Base-by-base conservation (phyloP, 176 grass and related monocot species). In the Alopecurus myosuroides region DNA sequence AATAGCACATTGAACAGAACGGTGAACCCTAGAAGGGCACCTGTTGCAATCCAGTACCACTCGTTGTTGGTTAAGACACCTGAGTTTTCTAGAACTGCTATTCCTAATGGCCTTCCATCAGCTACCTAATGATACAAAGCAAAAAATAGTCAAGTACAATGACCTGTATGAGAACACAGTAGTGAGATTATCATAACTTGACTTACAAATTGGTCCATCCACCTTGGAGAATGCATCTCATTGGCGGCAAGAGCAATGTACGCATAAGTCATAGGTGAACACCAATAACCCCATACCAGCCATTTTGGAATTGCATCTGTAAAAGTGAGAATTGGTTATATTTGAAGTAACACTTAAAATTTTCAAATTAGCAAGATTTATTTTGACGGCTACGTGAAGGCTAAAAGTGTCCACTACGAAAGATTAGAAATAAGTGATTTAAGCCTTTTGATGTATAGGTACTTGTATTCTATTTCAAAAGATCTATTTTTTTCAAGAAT, bases 241-340 rank as follows among this genome's bases (percentile, higher is more conserved):
- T 98, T 98, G 63, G 92, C 49, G 31, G 78, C 80, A 69, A 98
- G 69, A 77, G 89, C 91, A 86, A 88, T 95, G 75, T 93, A 98
- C 75, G 61, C 93, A 56, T 98, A 98, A n/a, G 88, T 92, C 49
- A 98, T 55, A 62, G 96, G 96, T 17, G 96, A 98, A 82, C 81
- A 85, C 91, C 93, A 98, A 65, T 89, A 98, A 68, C 81, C 93
- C 96, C 96, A 98, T 35, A 98, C 40, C 91, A 90, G 93, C 96
- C 96, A 98, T 71, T 95, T 95, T 67, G 91, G 90, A 87, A 98
- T 95, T 78, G 66, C 25, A 74, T 87, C 96, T 98, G 56, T 75
- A 88, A 46, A 35, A 70, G 28, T 85, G 60, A 69, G 26, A 42
- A 77, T 45, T 72, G 61, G 31, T 51, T 42, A 77, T 49, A 63